These are phyloP conservation scores for Colletotrichum ledebouriae DNA, from an alignment of 2,329 filamentous ascomycete genomes.

Conservation along the genomic window DNA sequence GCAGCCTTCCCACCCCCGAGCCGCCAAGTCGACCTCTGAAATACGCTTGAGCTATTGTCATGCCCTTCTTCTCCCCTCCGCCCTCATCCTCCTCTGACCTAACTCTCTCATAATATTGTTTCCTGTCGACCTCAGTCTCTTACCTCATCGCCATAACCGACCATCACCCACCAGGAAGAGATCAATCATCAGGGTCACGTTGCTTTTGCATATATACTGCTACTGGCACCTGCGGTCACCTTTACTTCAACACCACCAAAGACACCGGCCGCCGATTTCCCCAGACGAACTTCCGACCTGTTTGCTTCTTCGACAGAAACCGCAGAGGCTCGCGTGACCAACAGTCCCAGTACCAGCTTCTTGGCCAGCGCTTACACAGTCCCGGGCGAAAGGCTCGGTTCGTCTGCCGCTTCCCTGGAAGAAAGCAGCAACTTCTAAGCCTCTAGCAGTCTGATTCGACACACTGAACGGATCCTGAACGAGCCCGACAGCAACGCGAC, in stretches of 20 bases:
- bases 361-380: slow-evolving; percentile 10
- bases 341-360: background rate
- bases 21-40: background rate
- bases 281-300: slow-evolving; percentile 7
- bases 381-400: slow-evolving; percentile 11
- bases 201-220: slow-evolving; percentile 23
- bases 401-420: slow-evolving; percentile 2
- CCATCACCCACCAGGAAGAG: background rate
- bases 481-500: slow-evolving; percentile 6
- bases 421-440: background rate
- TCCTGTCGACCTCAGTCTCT: slow-evolving; percentile 15
- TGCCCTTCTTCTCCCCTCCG: slow-evolving; percentile 1
- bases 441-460: slow-evolving; percentile 22
- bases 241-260: slow-evolving; percentile 3
- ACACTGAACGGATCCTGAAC: background rate
- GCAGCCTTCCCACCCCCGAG: slow-evolving; percentile 38
- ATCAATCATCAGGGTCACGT: slow-evolving; percentile 1
- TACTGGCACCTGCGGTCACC: slow-evolving; percentile 13
- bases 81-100: slow-evolving; percentile 28
- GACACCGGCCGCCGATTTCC: slow-evolving; percentile 1
- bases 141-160: slow-evolving; percentile 30
- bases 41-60: slow-evolving; percentile 34
- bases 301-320: slow-evolving; percentile 14
- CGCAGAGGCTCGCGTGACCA: slow-evolving; percentile 29
- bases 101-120: slow-evolving; percentile 36